These are phyloP conservation scores for Fremontodendron californicum DNA, from an alignment of 345 rosid genomes.

Conservation along the genomic window DNA sequence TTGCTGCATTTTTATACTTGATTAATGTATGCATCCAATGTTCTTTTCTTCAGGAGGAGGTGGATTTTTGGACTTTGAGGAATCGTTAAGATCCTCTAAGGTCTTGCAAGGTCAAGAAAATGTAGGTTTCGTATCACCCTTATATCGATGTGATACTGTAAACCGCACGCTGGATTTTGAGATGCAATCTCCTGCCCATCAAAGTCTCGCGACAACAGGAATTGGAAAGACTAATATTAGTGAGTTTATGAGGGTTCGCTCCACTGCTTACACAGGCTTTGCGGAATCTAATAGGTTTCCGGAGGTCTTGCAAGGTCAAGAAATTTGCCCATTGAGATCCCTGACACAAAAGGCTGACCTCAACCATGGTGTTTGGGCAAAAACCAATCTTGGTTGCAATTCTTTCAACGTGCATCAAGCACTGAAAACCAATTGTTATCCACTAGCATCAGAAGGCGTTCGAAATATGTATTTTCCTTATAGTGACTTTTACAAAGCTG, in stretches of 20 bases:
- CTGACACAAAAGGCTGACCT: conserved; percentile 48
- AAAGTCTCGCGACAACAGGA: conserved; percentile 41
- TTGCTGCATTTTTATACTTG: not conserved
- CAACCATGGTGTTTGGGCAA: conserved; percentile 53
- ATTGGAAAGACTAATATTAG: conserved; percentile 33
- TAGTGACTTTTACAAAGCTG: conserved; percentile 27
- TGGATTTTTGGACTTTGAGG: conserved; percentile 79
- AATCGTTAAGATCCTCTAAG: conserved; percentile 85
- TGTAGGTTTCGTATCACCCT: conserved; percentile 62
- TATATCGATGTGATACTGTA: conserved; percentile 52
- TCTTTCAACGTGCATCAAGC: conserved; percentile 44
- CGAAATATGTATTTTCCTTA: conserved; percentile 46
- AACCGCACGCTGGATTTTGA: conserved; percentile 60
- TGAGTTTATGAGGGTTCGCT: conserved; percentile 37
- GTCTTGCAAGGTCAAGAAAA: conserved; percentile 99
- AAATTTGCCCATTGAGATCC: conserved; percentile 70
- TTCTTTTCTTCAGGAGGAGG: conserved; percentile 44
- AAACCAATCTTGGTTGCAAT: conserved; percentile 37
- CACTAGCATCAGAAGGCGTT: conserved; percentile 49
- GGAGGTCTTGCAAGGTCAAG: conserved; percentile 99
- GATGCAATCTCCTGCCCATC: conserved; percentile 50
- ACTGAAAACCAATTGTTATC: conserved; percentile 43
- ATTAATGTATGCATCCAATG: not conserved
- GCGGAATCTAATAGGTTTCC: conserved; percentile 61
- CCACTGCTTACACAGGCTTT: conserved; percentile 48